phyloP scores from a whole-genome alignment of 768 basidiomycete genomes.

The Leccinum subgranulosum region DNA sequence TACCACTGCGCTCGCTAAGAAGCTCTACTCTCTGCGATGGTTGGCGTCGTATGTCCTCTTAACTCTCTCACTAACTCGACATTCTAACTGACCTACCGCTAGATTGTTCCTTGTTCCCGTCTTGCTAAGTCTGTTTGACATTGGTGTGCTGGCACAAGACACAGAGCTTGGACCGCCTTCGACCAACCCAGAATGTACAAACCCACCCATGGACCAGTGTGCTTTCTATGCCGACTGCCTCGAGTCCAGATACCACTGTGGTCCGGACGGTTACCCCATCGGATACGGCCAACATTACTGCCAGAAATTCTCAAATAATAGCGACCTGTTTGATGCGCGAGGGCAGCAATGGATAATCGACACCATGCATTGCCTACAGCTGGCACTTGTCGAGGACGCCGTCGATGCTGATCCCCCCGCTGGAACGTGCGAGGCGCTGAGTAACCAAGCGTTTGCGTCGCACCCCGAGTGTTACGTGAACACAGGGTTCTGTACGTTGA shows the following conservation, averaged over 20 bases:
- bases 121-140: neutral
- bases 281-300: neutral
- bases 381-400: slow-evolving; percentile 35
- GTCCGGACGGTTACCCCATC: neutral
- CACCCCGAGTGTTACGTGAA: neutral
- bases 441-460: neutral
- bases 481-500: slow-evolving; percentile 41
- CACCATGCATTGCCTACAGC: neutral
- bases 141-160: neutral
- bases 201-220: slow-evolving; percentile 39
- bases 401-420: slow-evolving; percentile 15
- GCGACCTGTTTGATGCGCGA: neutral
- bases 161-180: neutral
- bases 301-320: neutral
- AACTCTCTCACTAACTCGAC: neutral
- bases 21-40: neutral
- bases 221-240: slow-evolving; percentile 14
- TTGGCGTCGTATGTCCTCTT: neutral
- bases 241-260: neutral
- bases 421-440: neutral
- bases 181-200: slow-evolving; percentile 9
- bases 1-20: neutral
- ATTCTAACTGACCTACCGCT: neutral
- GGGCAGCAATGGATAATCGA: neutral
- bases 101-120: neutral